phyloP scores from a whole-genome alignment of 2,329 filamentous ascomycete genomes.

The Lithohypha guttulata region DNA sequence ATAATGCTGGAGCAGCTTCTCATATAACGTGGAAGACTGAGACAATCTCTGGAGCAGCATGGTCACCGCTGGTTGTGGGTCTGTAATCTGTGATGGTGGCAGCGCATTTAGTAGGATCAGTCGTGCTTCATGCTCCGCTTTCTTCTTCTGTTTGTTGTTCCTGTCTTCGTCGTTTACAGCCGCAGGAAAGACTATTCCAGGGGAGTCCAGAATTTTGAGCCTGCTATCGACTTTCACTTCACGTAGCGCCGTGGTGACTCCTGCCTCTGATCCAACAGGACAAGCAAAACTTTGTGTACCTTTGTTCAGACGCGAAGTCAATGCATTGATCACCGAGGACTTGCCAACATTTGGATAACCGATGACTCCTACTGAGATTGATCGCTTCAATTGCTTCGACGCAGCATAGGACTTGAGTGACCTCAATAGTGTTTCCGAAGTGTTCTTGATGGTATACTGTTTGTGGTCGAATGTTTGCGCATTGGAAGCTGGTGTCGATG shows the following conservation, averaged over 20 bases:
- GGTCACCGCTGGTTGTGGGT: slow-evolving; percentile 76
- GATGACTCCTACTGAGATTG: slow-evolving; percentile 84
- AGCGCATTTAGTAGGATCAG: slow-evolving; percentile 83
- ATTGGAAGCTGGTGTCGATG: slow-evolving; percentile 70
- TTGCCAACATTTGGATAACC: slow-evolving; percentile 95
- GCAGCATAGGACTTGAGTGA: slow-evolving; percentile 83
- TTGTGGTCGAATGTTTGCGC: slow-evolving; percentile 89
- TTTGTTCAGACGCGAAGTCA: slow-evolving; percentile 63
- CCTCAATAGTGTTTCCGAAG: slow-evolving; percentile 73
- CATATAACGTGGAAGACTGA: slow-evolving; percentile 58
- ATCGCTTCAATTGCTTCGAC: slow-evolving; percentile 72
- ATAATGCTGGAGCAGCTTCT: slow-evolving; percentile 74
- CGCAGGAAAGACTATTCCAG: slow-evolving; percentile 86
- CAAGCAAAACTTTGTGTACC: slow-evolving; percentile 55
- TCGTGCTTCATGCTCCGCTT: slow-evolving; percentile 66
- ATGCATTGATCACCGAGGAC: slow-evolving; percentile 89
- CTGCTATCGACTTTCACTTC: slow-evolving; percentile 92
- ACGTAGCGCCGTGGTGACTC: slow-evolving; percentile 78
- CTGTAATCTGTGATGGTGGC: slow-evolving; percentile 85
- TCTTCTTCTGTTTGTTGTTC: slow-evolving; percentile 44
- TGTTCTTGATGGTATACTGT: slow-evolving; percentile 75
- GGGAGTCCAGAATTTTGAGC: slow-evolving; percentile 84
- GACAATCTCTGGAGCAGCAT: slow-evolving; percentile 75
- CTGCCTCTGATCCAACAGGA: slow-evolving; percentile 81
- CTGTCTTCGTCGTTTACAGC: slow-evolving; percentile 33